phyloP scores from a whole-genome alignment of 2,329 filamentous ascomycete species.

The Fusarium guadeloupense region DNA sequence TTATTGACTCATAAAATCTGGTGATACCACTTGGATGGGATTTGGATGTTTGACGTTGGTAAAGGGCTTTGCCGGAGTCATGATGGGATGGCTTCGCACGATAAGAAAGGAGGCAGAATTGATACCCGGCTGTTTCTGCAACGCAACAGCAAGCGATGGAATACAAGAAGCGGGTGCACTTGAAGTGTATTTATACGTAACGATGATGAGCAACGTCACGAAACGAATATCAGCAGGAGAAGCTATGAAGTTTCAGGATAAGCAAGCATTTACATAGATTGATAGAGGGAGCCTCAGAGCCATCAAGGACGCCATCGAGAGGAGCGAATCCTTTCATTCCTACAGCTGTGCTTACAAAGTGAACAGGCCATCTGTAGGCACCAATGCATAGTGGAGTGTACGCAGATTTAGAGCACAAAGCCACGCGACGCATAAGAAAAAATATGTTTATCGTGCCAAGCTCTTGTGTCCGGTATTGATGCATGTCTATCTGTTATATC shows the following conservation, averaged over 20 bases:
- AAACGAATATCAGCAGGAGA: background rate
- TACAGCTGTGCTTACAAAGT: background rate
- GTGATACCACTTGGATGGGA: background rate
- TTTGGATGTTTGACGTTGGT: background rate
- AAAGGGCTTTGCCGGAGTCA: too few species aligned
- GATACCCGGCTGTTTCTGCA: background rate
- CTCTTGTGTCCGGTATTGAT: slow-evolving; percentile 1
- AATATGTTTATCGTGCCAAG: too few species aligned
- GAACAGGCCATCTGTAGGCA: background rate
- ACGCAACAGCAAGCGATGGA: background rate
- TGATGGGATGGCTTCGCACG: background rate
- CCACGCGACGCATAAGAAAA: too few species aligned
- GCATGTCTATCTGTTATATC: background rate
- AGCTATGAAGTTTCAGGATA: background rate
- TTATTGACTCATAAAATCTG: slow-evolving; percentile 31
- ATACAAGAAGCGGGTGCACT: background rate
- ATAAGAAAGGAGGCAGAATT: background rate
- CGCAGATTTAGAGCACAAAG: too few species aligned
- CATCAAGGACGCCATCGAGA: background rate
- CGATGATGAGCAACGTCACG: background rate
- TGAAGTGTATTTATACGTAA: background rate
- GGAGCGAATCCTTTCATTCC: background rate
- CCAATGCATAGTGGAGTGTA: too few species aligned
- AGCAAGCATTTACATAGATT: background rate
- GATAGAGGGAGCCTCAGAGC: background rate